phyloP scores from a whole-genome alignment of 257 asterid species.

The Solanum virginianum region DNA sequence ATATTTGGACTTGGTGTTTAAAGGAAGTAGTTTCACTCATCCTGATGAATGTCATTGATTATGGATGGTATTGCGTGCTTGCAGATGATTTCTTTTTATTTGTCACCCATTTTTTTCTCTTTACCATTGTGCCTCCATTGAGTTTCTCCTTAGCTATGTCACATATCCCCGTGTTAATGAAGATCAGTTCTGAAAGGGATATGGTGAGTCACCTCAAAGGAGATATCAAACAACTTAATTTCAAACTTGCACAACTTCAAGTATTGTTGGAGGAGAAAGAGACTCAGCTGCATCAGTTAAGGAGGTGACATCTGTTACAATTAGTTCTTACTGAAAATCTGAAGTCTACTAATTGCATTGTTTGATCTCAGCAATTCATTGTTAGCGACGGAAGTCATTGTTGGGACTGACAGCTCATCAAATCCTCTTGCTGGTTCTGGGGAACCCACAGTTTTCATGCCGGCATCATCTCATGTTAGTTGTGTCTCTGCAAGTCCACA shows the following conservation, averaged over 20 bases:
- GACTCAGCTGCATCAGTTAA: slow-evolving; percentile 29
- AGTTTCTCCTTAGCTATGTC: slow-evolving; percentile 60
- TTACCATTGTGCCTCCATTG: not conserved
- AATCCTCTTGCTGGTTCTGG: slow-evolving; percentile 9
- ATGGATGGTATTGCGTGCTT: not conserved
- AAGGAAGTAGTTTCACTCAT: not conserved
- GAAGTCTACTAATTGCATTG: slow-evolving; percentile 4
- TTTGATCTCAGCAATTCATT: slow-evolving; percentile 28
- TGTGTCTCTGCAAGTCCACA: slow-evolving; percentile 20
- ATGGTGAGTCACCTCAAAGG: slow-evolving; percentile 58
- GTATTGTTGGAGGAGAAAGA: slow-evolving; percentile 66
- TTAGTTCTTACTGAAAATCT: slow-evolving; percentile 1
- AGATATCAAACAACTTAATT: slow-evolving; percentile 68
- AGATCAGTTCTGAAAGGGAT: slow-evolving; percentile 77
- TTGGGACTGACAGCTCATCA: slow-evolving; percentile 14
- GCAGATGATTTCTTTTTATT: not conserved
- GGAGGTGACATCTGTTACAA: slow-evolving; percentile 35
- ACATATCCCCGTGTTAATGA: slow-evolving; percentile 93
- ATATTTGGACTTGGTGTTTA: not conserved
- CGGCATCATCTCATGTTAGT: slow-evolving; percentile 14
- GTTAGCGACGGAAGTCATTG: not conserved
- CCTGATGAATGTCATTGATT: not conserved
- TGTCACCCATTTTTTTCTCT: not conserved
- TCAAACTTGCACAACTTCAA: slow-evolving; percentile 61
- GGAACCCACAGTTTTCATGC: slow-evolving; percentile 24